Evolutionary conservation across 2,329 filamentous ascomycete species (phyloP), one percentile per base, ranked within the genome.

Genomic region (Pseudogymnoascus sp.): DNA sequence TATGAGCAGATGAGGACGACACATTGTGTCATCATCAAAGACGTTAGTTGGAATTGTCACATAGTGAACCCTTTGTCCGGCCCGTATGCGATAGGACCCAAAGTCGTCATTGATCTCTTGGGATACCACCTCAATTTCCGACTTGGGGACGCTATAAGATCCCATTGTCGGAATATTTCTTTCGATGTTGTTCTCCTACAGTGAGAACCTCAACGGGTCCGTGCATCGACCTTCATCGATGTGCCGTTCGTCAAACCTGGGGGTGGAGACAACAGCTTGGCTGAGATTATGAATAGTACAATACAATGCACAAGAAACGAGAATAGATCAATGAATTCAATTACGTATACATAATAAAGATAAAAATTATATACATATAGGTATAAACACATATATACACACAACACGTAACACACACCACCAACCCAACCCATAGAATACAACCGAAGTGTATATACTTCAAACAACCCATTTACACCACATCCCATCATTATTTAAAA

Each of bases 401-500:
- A 56, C 50, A 36, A 56, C 50, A 56, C 50, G 50, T 34, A 56
- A 56, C 50, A 56, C 46, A 53, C 50, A 56, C 50, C 28, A 28
- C 50, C 50, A 56, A 56, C 50, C 50, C 50, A 56, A 56, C 50
- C 50, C 16, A 56, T 56, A 56, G 21, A 56, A 56, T 56, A 56
- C 50, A 56, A 56, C 50, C 50, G 28, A 56, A 56, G 50, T 56
- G 50, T 36, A 56, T 14, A 56, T 34, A 56, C 50, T 56, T 56
- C 50, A 36, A 56, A 56, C 50, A 34, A 34, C 50, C 50, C 28
- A 56, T 56, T 56, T 34, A 56, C 50, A 56, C 50, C 50, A 56
- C 50, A 34, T 56, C 50, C 50, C 50, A 56, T 56, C 50, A 56
- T 56, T 56, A 56, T 56, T 34, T 56, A 56, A 36, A 56, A 56